A percentile compares a stretch with the other conserved stretches of the same genome.
Conservation (phyloP, 176 grass and related monocot genomes). For the Musa troglodytarum region DNA sequence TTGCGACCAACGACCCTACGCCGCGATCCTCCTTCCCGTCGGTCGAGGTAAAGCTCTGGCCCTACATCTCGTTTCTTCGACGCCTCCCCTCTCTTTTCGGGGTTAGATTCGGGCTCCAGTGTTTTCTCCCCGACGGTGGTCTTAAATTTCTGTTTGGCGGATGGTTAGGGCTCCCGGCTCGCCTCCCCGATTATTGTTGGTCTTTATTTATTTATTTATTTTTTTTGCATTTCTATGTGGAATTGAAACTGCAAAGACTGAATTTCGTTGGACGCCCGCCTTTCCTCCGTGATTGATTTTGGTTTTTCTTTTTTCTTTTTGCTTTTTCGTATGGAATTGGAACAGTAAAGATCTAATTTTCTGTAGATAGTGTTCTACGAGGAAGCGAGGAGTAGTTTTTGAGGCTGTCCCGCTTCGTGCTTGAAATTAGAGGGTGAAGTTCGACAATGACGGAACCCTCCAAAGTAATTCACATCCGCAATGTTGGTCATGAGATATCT, state of each 20-base stretch:
- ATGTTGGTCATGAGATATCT: constrained; percentile 86
- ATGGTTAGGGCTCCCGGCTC: neutral
- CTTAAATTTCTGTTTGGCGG: no score
- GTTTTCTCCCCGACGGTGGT: no score
- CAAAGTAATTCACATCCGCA: constrained; percentile 93
- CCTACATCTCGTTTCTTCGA: no score
- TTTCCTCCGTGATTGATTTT: neutral
- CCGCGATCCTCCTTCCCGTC: no score
- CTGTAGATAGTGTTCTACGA: neutral
- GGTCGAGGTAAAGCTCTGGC: no score
- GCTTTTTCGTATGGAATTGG: neutral
- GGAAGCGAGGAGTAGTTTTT: neutral
- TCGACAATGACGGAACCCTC: constrained; percentile 83
- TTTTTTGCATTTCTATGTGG: neutral
- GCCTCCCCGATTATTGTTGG: neutral
- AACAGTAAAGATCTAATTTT: neutral
- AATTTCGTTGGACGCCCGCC: neutral
- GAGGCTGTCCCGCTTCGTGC: neutral
- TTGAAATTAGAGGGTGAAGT: neutral
- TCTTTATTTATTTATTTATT: no score
- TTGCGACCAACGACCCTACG: no score
- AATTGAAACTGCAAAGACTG: neutral
- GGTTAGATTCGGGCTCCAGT: no score
- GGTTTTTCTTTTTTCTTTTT: neutral
- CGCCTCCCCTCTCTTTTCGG: no score